These are phyloP conservation scores for Ajuga reptans DNA, from an alignment of 305 asterid genomes.

Conservation along the genomic window DNA sequence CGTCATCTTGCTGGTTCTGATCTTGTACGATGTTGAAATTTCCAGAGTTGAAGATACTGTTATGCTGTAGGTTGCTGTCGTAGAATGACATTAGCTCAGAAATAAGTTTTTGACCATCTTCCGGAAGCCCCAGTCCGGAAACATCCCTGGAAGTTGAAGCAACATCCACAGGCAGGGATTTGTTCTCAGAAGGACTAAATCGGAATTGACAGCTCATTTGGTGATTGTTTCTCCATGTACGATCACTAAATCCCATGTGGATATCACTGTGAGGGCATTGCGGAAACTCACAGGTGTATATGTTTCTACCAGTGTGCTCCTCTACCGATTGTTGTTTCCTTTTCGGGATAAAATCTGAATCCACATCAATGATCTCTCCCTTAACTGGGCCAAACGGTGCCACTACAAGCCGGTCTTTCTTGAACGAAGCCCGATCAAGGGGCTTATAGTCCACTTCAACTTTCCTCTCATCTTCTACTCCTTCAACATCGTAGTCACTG, in stretches of 20 bases:
- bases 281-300: constrained; percentile 37
- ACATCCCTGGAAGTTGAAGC: constrained; percentile 16
- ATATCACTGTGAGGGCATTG: constrained; percentile 41
- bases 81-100: constrained; percentile 39
- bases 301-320: constrained; percentile 21
- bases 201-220: constrained; percentile 38
- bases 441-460: constrained; percentile 32
- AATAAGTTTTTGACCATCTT: constrained; percentile 37
- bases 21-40: constrained; percentile 15
- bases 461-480: constrained; percentile 26
- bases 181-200: constrained; percentile 19
- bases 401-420: constrained; percentile 5
- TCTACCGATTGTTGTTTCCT: constrained; percentile 29
- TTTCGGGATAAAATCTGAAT: constrained; percentile 29
- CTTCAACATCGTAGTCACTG: constrained; percentile 49
- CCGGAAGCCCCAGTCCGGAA: constrained; percentile 37
- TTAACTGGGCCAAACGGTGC: constrained; percentile 32
- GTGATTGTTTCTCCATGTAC: constrained; percentile 46
- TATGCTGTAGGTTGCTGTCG: constrained; percentile 29
- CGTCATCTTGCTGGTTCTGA: constrained; percentile 26
- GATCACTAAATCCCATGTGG: constrained; percentile 38
- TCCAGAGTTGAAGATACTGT: constrained; percentile 23
- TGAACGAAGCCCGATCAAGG: constrained; percentile 15
- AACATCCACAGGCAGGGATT: constrained; percentile 12
- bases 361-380: constrained; percentile 37